Conservation (phyloP, 2,329 filamentous ascomycete species). For the Daldinia sp. region DNA sequence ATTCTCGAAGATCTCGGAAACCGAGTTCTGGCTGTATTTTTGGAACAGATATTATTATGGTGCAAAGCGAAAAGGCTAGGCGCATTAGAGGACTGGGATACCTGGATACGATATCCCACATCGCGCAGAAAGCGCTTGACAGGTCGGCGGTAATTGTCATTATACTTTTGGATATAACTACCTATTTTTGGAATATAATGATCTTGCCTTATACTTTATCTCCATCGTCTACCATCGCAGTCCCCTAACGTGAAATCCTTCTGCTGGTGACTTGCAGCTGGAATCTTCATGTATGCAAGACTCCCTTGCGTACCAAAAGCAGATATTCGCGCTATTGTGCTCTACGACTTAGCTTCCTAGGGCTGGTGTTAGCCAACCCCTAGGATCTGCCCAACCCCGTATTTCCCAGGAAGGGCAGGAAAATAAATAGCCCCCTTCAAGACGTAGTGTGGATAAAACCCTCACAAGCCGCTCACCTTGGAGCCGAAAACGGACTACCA, state of each 20-base stretch:
- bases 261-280: not conserved
- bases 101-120: conserved; percentile 35
- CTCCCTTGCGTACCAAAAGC: not conserved
- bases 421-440: not conserved
- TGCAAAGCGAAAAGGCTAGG: conserved; percentile 14
- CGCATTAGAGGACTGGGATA: conserved; percentile 17
- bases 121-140: conserved; percentile 32
- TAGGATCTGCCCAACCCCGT: not conserved
- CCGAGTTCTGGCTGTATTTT: conserved; percentile 27
- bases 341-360: not conserved
- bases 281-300: not conserved
- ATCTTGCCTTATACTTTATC: not conserved
- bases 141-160: conserved; percentile 16
- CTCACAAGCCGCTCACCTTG: not conserved
- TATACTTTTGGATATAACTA: conserved; percentile 24
- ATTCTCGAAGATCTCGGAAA: conserved; percentile 14
- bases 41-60: not conserved
- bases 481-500: not conserved
- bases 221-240: not conserved
- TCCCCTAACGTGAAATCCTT: not conserved
- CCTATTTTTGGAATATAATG: conserved; percentile 11
- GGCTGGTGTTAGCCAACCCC: not conserved
- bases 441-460: not conserved
- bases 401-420: not conserved
- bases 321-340: not conserved